Evolutionary conservation across 2,329 filamentous ascomycete species (phyloP).

Genomic region (Aspergillus proliferans): DNA sequence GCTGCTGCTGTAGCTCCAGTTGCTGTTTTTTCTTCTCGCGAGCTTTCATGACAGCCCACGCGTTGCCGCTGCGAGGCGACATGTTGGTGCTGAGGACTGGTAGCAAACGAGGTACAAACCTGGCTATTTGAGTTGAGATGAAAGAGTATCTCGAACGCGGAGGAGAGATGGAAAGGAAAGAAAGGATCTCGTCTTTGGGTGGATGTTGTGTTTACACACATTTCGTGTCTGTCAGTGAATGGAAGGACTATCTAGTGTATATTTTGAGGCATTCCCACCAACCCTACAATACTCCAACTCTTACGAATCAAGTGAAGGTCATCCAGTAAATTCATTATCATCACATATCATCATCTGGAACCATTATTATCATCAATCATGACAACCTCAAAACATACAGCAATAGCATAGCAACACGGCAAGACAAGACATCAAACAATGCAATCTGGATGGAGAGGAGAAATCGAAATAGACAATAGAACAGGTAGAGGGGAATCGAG

Average conservation of each 20-base stretch:
- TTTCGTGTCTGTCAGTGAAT: too few relatives aligned
- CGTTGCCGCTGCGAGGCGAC: slow-evolving; percentile 18
- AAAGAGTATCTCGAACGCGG: too few relatives aligned
- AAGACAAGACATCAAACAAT: slow-evolving; percentile 8
- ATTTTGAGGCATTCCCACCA: too few relatives aligned
- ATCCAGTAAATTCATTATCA: slow-evolving; percentile 10
- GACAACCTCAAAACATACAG: slow-evolving; percentile 6
- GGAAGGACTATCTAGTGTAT: too few relatives aligned
- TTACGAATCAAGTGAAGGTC: neutral
- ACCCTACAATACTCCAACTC: too few relatives aligned
- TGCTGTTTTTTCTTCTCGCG: slow-evolving; percentile 7
- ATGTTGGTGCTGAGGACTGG: slow-evolving; percentile 2
- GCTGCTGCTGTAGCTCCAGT: neutral
- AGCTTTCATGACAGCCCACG: slow-evolving; percentile 20
- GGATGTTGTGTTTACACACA: too few relatives aligned
- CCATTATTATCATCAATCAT: slow-evolving; percentile 8
- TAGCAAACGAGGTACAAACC: neutral
- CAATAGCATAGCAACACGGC: neutral
- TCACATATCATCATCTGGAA: slow-evolving; percentile 11
- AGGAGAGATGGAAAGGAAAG: neutral
- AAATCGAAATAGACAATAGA: slow-evolving; percentile 19
- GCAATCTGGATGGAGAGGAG: slow-evolving; percentile 14
- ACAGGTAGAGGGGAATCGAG: slow-evolving; percentile 33
- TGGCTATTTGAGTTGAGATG: too few relatives aligned
- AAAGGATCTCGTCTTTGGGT: neutral